Conservation (phyloP, 345 rosid species). For the Raphanus raphanistrum region DNA sequence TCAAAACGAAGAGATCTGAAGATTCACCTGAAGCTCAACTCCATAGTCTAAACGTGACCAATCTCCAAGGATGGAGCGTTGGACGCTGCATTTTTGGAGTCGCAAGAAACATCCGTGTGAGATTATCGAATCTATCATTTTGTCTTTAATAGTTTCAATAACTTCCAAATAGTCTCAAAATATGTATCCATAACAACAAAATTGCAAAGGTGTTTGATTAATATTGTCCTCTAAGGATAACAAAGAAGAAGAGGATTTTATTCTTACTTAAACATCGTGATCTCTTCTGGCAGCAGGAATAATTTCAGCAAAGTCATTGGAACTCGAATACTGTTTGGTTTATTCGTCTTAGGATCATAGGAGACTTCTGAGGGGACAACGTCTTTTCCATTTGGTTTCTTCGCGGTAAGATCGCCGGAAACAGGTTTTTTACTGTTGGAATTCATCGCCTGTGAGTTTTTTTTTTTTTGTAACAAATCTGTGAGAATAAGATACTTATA, state of each 20-base stretch:
- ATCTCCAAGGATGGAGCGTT: slow-evolving; percentile 72
- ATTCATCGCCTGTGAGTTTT: too few species aligned
- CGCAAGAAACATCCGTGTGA: slow-evolving; percentile 84
- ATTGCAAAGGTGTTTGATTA: background rate
- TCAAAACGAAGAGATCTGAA: background rate
- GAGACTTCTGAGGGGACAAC: too few species aligned
- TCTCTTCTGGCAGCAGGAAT: slow-evolving; percentile 48
- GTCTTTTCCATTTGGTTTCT: too few species aligned
- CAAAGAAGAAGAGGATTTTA: background rate
- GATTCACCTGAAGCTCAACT: slow-evolving; percentile 64
- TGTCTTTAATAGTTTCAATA: slow-evolving; percentile 73
- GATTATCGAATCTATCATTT: slow-evolving; percentile 67
- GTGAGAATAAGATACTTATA: too few species aligned
- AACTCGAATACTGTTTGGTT: slow-evolving; percentile 47
- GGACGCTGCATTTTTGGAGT: slow-evolving; percentile 61
- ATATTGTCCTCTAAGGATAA: background rate
- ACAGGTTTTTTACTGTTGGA: too few species aligned
- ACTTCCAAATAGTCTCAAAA: slow-evolving; percentile 82
- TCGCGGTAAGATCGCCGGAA: too few species aligned
- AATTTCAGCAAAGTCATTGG: slow-evolving; percentile 47
- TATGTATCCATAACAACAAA: slow-evolving; percentile 53
- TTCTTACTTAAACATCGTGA: slow-evolving; percentile 60
- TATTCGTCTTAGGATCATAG: too few species aligned
- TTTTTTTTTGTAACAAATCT: too few species aligned
- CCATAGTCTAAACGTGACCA: slow-evolving; percentile 79